Evolutionary conservation across 1,139 yeast genomes (phyloP).

Genomic region (Protomyces lactucae-debilis): DNA sequence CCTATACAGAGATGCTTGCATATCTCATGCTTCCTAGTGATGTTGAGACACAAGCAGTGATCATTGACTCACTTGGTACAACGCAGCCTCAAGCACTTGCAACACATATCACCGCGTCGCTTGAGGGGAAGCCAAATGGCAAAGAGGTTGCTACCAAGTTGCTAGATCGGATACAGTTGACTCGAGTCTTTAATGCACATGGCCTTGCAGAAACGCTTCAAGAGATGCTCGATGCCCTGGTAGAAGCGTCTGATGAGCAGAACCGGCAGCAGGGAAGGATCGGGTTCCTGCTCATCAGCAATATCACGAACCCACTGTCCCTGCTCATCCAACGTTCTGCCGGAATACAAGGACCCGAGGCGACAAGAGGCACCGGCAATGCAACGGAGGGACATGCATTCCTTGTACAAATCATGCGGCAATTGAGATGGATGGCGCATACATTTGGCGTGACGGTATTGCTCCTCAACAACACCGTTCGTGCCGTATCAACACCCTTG

Average conservation of each 20-base stretch:
- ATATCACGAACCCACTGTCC: constrained; percentile 26
- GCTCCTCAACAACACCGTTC: constrained; percentile 19
- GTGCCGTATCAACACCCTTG: neutral
- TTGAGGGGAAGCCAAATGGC: neutral
- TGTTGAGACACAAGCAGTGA: neutral
- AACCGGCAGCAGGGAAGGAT: neutral
- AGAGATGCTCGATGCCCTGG: neutral
- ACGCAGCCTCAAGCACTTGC: neutral
- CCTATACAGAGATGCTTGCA: neutral
- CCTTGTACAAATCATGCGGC: constrained; percentile 13
- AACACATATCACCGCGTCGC: neutral
- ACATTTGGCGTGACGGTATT: constrained; percentile 5
- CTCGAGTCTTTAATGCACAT: neutral
- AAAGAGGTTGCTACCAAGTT: neutral
- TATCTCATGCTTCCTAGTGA: neutral
- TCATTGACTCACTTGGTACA: neutral
- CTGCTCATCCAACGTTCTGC: constrained; percentile 23
- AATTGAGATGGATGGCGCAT: neutral
- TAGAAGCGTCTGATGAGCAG: neutral
- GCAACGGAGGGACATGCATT: constrained; percentile 18
- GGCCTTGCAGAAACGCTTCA: neutral
- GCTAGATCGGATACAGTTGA: neutral
- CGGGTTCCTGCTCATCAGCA: constrained; percentile 25
- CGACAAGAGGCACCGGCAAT: neutral
- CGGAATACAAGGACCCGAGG: neutral